Percentiles rank a stretch among this genome's conserved stretches.
phyloP scores from a whole-genome alignment of 1,284 basidiomycete genomes.

The Trichosporon coremiiforme region DNA sequence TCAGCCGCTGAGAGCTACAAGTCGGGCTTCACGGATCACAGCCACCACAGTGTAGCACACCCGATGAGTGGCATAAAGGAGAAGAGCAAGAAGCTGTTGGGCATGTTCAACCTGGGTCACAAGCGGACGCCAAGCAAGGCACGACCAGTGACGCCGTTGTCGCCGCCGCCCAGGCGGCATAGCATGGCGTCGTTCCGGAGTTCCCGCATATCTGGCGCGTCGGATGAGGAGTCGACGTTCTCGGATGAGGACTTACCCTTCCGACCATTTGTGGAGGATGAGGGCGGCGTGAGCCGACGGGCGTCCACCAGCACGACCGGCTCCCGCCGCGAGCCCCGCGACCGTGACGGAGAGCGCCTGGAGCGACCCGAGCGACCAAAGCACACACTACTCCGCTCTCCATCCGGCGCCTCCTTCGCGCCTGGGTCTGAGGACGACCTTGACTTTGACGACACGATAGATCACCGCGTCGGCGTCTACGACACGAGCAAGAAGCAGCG shows the following conservation, averaged over 20 bases:
- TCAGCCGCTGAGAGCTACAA: background rate
- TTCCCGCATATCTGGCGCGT: slow-evolving; percentile 22
- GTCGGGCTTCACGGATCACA: background rate
- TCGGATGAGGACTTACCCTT: slow-evolving; percentile 21
- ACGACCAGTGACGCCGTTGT: background rate
- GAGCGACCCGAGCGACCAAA: background rate
- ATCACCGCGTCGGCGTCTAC: slow-evolving; percentile 56
- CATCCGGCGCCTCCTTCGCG: background rate
- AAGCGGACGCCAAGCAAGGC: background rate
- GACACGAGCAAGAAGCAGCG: slow-evolving; percentile 60
- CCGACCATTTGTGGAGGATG: slow-evolving; percentile 13
- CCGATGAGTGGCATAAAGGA: slow-evolving; percentile 36
- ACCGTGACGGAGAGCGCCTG: background rate
- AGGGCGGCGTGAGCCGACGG: background rate
- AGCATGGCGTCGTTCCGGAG: slow-evolving; percentile 37
- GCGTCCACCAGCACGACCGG: background rate
- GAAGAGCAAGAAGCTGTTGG: slow-evolving; percentile 45
- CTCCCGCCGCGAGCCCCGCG: slow-evolving; percentile 24
- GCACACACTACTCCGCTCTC: background rate
- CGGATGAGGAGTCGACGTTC: slow-evolving; percentile 19
- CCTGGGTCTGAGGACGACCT: slow-evolving; percentile 23
- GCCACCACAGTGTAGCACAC: slow-evolving; percentile 13
- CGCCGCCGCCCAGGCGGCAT: slow-evolving; percentile 30
- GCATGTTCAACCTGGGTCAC: slow-evolving; percentile 40
- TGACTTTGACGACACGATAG: slow-evolving; percentile 43